Percentiles rank a stretch among this genome's conserved stretches.
Conservation (phyloP, 306 rosid genomes). For the Quercus agrifolia region DNA sequence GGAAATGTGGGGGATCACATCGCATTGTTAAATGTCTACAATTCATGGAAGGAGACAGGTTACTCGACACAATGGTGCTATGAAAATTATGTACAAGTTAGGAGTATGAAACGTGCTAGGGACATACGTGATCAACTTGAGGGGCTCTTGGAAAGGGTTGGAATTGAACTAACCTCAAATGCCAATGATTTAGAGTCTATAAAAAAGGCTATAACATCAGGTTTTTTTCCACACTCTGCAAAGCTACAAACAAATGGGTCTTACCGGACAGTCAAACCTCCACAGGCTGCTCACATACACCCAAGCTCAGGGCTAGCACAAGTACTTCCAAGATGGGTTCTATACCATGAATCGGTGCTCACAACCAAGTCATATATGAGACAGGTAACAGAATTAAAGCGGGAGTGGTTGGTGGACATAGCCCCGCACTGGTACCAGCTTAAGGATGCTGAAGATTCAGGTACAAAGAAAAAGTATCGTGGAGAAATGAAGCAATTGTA, state of each 20-base stretch:
- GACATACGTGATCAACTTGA: conserved; percentile 94
- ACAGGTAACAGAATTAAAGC: conserved; percentile 85
- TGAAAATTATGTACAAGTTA: conserved; percentile 91
- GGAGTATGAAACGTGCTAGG: conserved; percentile 97
- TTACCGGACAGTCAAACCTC: conserved; percentile 72
- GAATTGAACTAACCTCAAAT: conserved; percentile 73
- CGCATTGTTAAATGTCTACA: conserved; percentile 84
- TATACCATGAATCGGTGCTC: conserved; percentile 85
- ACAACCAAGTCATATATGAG: conserved; percentile 90
- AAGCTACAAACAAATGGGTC: conserved; percentile 77
- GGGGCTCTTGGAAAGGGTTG: conserved; percentile 90
- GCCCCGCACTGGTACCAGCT: conserved; percentile 91
- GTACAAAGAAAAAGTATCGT: too few species aligned
- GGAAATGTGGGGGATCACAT: conserved; percentile 93
- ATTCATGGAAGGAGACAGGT: conserved; percentile 94
- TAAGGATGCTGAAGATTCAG: conserved; percentile 73
- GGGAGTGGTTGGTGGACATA: conserved; percentile 91
- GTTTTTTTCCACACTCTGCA: conserved; percentile 85
- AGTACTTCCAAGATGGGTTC: conserved; percentile 66
- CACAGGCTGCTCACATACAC: conserved; percentile 86
- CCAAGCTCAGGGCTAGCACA: conserved; percentile 90
- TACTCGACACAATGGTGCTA: conserved; percentile 96
- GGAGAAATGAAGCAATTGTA: too few species aligned
- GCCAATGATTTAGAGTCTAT: conserved; percentile 60
- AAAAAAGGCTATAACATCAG: conserved; percentile 91